Evolutionary conservation across 371 early-diverging fungal species (phyloP).

Genomic region (Nematocida major): DNA sequence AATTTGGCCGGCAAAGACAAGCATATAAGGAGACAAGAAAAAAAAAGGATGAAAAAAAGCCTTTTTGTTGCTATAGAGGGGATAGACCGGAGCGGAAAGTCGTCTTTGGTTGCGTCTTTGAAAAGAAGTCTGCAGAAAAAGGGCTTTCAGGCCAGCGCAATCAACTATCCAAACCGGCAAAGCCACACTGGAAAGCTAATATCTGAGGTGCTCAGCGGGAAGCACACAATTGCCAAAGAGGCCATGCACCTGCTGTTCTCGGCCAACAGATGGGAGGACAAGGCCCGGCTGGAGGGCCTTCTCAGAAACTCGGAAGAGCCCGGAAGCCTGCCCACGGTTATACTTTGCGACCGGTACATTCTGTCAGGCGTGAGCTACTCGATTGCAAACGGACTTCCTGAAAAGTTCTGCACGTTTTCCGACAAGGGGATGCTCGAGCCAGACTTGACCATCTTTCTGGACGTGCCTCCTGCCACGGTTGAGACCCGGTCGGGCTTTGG

Average conservation of each 20-base stretch:
- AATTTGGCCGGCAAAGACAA: no score
- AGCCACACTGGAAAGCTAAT: slow-evolving; percentile 82
- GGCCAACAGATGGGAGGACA: slow-evolving; percentile 76
- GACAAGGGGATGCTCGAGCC: slow-evolving; percentile 80
- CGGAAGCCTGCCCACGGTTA: slow-evolving; percentile 39
- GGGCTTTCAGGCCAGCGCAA: background rate
- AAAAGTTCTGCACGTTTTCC: slow-evolving; percentile 76
- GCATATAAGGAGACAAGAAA: no score
- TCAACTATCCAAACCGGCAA: slow-evolving; percentile 71
- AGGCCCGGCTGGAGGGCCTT: slow-evolving; percentile 56
- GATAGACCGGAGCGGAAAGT: slow-evolving; percentile 85
- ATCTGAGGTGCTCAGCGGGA: slow-evolving; percentile 72
- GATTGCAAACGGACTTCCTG: slow-evolving; percentile 69
- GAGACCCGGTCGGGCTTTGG: slow-evolving; percentile 79
- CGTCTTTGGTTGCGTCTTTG: slow-evolving; percentile 74
- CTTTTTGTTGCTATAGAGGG: slow-evolving; percentile 71
- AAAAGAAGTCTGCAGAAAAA: slow-evolving; percentile 66
- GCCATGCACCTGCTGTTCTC: slow-evolving; percentile 87
- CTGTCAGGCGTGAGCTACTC: slow-evolving; percentile 89
- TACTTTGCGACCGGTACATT: slow-evolving; percentile 89
- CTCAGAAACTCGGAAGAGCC: background rate
- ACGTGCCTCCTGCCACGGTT: slow-evolving; percentile 72
- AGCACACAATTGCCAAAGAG: slow-evolving; percentile 71
- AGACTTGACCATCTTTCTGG: slow-evolving; percentile 78
- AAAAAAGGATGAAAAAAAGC: slow-evolving; percentile 21